Evolutionary conservation across 306 rosid genomes (phyloP).

Genomic region (Prunus kanzakura): DNA sequence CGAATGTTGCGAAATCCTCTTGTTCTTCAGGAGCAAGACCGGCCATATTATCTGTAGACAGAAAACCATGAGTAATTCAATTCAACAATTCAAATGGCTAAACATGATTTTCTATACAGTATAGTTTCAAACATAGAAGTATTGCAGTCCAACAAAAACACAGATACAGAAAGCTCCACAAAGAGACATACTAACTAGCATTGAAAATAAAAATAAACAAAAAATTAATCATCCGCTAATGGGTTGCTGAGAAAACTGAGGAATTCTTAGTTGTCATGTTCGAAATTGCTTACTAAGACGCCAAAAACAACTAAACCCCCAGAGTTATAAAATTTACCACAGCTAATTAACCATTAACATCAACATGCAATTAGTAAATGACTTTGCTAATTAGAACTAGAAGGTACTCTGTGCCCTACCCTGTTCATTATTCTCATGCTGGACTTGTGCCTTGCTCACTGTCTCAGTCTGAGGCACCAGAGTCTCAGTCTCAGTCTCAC

Average conservation of each 20-base stretch:
- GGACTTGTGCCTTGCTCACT: no score
- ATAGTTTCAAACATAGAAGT: no score
- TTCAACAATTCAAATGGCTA: no score
- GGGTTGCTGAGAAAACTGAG: not conserved
- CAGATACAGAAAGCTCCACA: not conserved
- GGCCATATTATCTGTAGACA: slow-evolving; percentile 63
- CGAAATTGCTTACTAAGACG: not conserved
- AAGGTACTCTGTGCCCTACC: no score
- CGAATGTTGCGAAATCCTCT: slow-evolving; percentile 83
- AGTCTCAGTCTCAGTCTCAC: no score
- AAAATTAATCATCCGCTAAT: not conserved
- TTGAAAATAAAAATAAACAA: not conserved
- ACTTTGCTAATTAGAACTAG: no score
- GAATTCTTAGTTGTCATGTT: not conserved
- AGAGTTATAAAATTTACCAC: not conserved
- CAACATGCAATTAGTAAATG: no score
- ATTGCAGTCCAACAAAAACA: no score
- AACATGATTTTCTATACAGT: no score
- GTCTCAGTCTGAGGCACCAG: no score
- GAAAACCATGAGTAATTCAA: not conserved
- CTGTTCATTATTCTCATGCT: no score
- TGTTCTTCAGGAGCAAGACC: slow-evolving; percentile 85
- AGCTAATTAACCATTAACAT: not conserved
- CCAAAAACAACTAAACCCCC: not conserved
- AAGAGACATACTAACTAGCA: not conserved